Evolutionary conservation across 768 basidiomycete species (phyloP), one percentile per base, ranked within the genome.

Genomic region (Trametes cubensis): DNA sequence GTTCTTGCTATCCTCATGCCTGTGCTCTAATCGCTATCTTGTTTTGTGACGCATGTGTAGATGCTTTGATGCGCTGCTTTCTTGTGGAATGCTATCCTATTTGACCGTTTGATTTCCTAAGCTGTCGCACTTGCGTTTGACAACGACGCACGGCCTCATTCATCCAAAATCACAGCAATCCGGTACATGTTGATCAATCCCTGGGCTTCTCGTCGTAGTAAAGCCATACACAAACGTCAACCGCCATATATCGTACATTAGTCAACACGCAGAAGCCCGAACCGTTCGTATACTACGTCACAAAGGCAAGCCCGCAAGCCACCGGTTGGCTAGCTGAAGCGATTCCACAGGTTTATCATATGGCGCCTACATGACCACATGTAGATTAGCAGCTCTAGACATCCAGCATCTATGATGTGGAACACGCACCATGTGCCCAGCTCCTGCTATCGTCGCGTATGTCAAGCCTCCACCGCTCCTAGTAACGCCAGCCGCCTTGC

Each of bases 401-500:
- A 15, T 34, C 48, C 50, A 40, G 6, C 5, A 15, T 13, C 51
- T 38, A 6, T 18, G 6, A 38, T n/a, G 8, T 4, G 21, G 45
- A 23, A 21, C 45, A 38, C 66, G 45, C 42, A 87, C 87, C 87
- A 88, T 88, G 75, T 92, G 90, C n/a, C 90, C 90, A 18, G 88
- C 89, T 11, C 79, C 86, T 42, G 80, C 73, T 46, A 89, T 75
- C 0, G 83, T 87, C 6, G 80, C 82, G 71, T 85, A 89, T 13
- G 85, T 88, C 55, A 93, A 73, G 10, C 81, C 82, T 6, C 78
- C 79, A 25, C 78, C 79, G 49, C 76, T 78, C 66, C 85, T 81
- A 39, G 82, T 83, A 65, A 76, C 73, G 3, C 89, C 89, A 0
- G 79, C 88, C 8, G 71, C 70, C 53, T 79, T 69, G 1, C 82